Conservation (phyloP, 805 yeast species). For the Teunomyces aglyptinius region DNA sequence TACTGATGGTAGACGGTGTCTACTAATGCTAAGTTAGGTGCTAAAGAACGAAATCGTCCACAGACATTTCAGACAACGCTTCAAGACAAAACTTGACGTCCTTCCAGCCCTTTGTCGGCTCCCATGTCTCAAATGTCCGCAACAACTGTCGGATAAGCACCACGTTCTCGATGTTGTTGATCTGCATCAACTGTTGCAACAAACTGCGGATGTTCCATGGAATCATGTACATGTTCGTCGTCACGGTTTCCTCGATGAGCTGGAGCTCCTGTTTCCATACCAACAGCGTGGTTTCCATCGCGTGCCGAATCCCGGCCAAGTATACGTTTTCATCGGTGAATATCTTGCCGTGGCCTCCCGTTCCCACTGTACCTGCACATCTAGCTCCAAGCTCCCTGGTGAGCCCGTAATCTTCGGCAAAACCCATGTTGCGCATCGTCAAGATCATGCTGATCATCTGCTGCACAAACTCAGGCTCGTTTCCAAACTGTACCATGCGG, state of each 20-base stretch:
- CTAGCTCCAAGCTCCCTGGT: conserved; percentile 28
- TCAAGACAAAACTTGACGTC: conserved; percentile 33
- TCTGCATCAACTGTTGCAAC: conserved; percentile 30
- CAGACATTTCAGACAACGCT: conserved; percentile 30
- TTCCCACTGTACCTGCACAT: conserved; percentile 22
- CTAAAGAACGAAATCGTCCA: conserved; percentile 25
- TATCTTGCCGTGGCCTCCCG: conserved; percentile 29
- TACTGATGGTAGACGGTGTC: background rate
- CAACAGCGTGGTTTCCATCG: conserved; percentile 38
- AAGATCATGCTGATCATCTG: conserved; percentile 26
- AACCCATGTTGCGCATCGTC: conserved; percentile 36
- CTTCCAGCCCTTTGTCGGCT: conserved; percentile 26
- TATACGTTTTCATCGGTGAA: conserved; percentile 24
- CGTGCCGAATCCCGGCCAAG: conserved; percentile 26
- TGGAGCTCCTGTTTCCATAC: conserved; percentile 14
- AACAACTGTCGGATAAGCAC: conserved; percentile 24
- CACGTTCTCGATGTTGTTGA: conserved; percentile 29
- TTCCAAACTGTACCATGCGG: conserved; percentile 23
- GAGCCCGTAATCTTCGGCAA: conserved; percentile 26
- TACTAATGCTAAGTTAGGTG: background rate
- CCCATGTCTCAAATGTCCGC: conserved; percentile 27
- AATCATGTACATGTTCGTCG: conserved; percentile 22
- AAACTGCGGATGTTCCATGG: conserved; percentile 43
- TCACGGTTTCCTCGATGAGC: background rate
- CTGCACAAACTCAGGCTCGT: conserved; percentile 27